Conservation (phyloP, 495 filamentous ascomycete species). For the Penicillium alfredii region DNA sequence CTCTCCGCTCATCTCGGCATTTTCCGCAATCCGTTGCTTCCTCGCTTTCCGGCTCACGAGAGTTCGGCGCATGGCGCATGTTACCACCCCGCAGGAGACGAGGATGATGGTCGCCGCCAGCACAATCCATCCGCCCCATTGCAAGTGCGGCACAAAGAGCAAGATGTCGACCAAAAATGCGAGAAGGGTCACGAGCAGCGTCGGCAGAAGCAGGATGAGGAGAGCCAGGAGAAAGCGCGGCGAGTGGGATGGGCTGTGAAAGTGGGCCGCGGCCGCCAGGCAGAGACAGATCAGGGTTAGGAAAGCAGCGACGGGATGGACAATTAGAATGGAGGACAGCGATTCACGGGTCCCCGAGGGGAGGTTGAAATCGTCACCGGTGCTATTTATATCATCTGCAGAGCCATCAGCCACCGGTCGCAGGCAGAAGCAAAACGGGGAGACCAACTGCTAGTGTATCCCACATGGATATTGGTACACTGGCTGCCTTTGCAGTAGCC, state of each 20-base stretch:
- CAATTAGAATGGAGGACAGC: constrained; percentile 84
- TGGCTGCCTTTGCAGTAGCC: constrained; percentile 64
- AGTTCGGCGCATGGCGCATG: constrained; percentile 95
- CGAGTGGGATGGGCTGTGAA: constrained; percentile 89
- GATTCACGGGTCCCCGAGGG: constrained; percentile 67
- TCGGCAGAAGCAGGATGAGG: constrained; percentile 79
- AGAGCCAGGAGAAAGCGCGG: constrained; percentile 78
- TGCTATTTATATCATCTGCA: constrained; percentile 37
- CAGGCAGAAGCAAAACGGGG: constrained; percentile 13
- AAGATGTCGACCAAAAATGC: constrained; percentile 94
- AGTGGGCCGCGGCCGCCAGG: constrained; percentile 74
- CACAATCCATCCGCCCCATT: constrained; percentile 94
- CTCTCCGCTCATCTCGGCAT: constrained; percentile 90
- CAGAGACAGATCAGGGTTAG: constrained; percentile 79
- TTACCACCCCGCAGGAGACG: constrained; percentile 74
- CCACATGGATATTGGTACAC: constrained; percentile 73
- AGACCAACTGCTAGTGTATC: constrained; percentile 77
- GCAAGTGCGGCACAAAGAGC: constrained; percentile 87
- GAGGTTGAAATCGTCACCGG: constrained; percentile 62
- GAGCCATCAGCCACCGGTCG: constrained; percentile 8
- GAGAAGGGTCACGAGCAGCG: constrained; percentile 75
- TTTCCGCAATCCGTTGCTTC: constrained; percentile 85
- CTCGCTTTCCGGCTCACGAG: constrained; percentile 87
- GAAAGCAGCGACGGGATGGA: constrained; percentile 86
- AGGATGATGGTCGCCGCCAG: constrained; percentile 86